Base-by-base conservation (phyloP, 139 green algal species). In the Eudorina sp. region DNA sequence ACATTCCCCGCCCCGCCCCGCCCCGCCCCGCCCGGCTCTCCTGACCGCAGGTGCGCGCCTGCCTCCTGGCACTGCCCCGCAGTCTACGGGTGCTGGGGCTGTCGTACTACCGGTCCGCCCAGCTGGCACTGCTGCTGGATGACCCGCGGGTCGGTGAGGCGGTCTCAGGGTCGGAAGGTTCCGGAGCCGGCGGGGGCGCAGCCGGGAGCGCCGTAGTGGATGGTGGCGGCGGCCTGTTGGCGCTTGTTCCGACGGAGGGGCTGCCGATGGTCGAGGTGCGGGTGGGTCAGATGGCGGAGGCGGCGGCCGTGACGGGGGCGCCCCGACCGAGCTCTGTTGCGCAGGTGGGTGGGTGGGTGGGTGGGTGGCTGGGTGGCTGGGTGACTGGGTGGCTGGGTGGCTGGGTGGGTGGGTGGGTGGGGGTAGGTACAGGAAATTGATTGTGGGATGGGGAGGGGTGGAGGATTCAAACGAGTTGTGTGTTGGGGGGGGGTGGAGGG, bases 101-200 rank as follows among this genome's bases (percentile, higher is more conserved):
- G 36, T 62, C 77, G 5, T 70, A 34, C 62, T 90, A 90, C 76
- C 72, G 72, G 14, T 53, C 62, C 0, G 60, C 36, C 0, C 73
- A 83, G n/a, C 72, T 89, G 72, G 70, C 73, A 29, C 55, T 89
- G 58, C 53, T 89, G 72, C 55, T 84, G 27, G 73, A 34, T n/a
- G 41, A 53, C 31, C 13, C 62, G 25, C 40, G 16, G 45, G 62
- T 29, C 34, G 7, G 4, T 2, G 55, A 21, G n/a, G n/a, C n/a
- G n/a, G n/a, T n/a, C n/a, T n/a, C n/a, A n/a, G n/a, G 23, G 13
- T 55, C 14, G 51, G 51, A 58, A 25, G 51, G 25, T 16, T 1
- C 0, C 18, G 80, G 34, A 7, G 80, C 43, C n/a, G 34, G 80
- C 62, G 25, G 60, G n/a, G 66, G n/a, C 8, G 58, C 0, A 8